A percentile compares a stretch with the other conserved stretches of the same genome.
phyloP scores from a whole-genome alignment of 78 protist genomes.

The Dictyostelium citrinum region DNA sequence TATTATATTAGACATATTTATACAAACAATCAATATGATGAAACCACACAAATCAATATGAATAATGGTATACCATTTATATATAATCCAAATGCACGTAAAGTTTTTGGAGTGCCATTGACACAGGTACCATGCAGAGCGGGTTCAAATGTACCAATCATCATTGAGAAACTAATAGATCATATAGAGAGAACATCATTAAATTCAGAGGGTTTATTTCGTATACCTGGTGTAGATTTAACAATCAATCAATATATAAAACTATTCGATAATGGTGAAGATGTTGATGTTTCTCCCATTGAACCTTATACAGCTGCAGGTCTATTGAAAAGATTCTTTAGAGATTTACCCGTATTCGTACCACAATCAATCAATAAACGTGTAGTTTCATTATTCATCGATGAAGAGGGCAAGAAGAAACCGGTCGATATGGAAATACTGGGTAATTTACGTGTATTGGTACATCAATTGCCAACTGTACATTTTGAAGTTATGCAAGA shows the following conservation, averaged over 20 bases:
- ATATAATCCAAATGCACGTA: constrained; percentile 23
- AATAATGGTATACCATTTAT: neutral
- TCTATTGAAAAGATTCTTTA: constrained; percentile 63
- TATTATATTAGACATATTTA: neutral
- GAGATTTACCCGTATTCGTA: constrained; percentile 70
- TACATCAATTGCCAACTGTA: constrained; percentile 39
- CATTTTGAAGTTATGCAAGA: constrained; percentile 74
- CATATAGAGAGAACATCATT: constrained; percentile 47
- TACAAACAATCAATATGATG: neutral
- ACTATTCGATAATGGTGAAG: constrained; percentile 46
- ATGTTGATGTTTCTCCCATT: constrained; percentile 55
- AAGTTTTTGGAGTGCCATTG: constrained; percentile 56
- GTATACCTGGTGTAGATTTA: constrained; percentile 68
- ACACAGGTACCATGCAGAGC: constrained; percentile 46
- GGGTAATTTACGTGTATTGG: constrained; percentile 6
- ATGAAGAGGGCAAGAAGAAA: constrained; percentile 71
- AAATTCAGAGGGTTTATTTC: constrained; percentile 38
- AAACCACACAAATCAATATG: neutral
- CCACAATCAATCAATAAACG: constrained; percentile 40
- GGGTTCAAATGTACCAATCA: constrained; percentile 47
- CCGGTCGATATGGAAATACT: constrained; percentile 65
- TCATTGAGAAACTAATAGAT: constrained; percentile 55
- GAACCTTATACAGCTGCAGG: constrained; percentile 76
- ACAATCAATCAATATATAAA: constrained; percentile 20
- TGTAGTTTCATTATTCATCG: constrained; percentile 36